These are phyloP conservation scores for Penicillium hordei DNA, from an alignment of 2,329 filamentous ascomycete species.

Conservation along the genomic window DNA sequence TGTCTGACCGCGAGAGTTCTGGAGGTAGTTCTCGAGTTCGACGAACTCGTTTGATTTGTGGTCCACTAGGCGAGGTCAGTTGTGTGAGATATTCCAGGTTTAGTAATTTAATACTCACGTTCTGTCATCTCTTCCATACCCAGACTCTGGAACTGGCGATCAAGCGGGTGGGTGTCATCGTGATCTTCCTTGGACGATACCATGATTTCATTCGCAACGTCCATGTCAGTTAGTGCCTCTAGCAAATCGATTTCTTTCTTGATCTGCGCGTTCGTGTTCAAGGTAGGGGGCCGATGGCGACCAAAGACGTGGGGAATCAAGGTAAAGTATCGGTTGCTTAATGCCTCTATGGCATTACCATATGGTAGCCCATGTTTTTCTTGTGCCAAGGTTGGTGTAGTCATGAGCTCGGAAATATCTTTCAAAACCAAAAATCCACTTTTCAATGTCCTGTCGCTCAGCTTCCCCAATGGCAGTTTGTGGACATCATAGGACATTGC, in stretches of 20 bases:
- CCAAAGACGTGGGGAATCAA: constrained; percentile 81
- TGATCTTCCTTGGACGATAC: constrained; percentile 58
- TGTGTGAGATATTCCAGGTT: neutral
- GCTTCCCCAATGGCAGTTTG: constrained; percentile 80
- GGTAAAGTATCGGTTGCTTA: constrained; percentile 79
- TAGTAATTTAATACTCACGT: constrained; percentile 29
- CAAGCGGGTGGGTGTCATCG: constrained; percentile 62
- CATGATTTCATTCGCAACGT: constrained; percentile 75
- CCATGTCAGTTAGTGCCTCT: constrained; percentile 81
- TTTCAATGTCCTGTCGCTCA: constrained; percentile 74
- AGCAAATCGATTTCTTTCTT: constrained; percentile 78
- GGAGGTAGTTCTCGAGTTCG: constrained; percentile 66
- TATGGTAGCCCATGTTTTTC: constrained; percentile 45
- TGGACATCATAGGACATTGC: constrained; percentile 50
- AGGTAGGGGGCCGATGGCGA: constrained; percentile 68
- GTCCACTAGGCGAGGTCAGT: constrained; percentile 48
- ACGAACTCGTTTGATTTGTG: constrained; percentile 61
- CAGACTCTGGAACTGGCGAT: constrained; percentile 70
- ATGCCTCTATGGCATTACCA: constrained; percentile 53
- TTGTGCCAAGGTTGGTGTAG: constrained; percentile 51
- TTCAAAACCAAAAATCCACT: constrained; percentile 76
- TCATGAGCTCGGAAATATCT: constrained; percentile 67
- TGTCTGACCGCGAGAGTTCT: constrained; percentile 64
- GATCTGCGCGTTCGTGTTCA: constrained; percentile 57
- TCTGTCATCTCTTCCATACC: constrained; percentile 74